Conservation (phyloP, 345 rosid species). For the Gynandropsis gynandra region DNA sequence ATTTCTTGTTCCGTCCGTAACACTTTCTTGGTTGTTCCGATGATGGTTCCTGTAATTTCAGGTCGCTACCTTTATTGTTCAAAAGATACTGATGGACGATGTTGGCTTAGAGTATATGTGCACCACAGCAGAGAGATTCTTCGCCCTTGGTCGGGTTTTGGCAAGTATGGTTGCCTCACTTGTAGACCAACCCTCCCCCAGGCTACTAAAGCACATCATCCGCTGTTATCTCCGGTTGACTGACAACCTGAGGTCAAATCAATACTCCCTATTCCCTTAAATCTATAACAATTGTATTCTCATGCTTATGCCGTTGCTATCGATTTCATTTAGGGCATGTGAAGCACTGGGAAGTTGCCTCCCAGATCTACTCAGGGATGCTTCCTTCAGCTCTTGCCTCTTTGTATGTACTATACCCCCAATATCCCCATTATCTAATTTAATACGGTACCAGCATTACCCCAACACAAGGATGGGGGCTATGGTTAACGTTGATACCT, state of each 20-base stretch:
- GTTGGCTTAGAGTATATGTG: slow-evolving; percentile 91
- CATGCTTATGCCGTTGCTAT: slow-evolving; percentile 14
- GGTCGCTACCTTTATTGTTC: slow-evolving; percentile 95
- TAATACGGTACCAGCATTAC: not conserved
- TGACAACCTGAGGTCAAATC: slow-evolving; percentile 57
- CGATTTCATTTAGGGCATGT: slow-evolving; percentile 56
- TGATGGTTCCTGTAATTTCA: slow-evolving; percentile 30
- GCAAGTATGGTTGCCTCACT: slow-evolving; percentile 78
- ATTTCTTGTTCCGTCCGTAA: no score
- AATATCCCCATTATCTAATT: slow-evolving; percentile 10
- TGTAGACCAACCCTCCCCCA: slow-evolving; percentile 66
- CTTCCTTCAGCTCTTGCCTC: slow-evolving; percentile 60
- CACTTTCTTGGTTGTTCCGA: no score
- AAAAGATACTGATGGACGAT: slow-evolving; percentile 72
- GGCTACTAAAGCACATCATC: slow-evolving; percentile 75
- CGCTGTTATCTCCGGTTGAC: slow-evolving; percentile 81
- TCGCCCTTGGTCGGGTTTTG: slow-evolving; percentile 69
- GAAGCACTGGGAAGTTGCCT: slow-evolving; percentile 67
- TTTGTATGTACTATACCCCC: slow-evolving; percentile 52
- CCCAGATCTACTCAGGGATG: slow-evolving; percentile 69
- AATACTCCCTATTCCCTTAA: slow-evolving; percentile 8
- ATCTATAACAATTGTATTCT: slow-evolving; percentile 3
- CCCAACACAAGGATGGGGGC: no score
- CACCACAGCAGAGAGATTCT: slow-evolving; percentile 75
- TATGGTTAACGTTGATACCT: not conserved